Percentiles rank a stretch among this genome's conserved stretches.
Conservation (phyloP, 768 basidiomycete species). For the Epithele typhae region DNA sequence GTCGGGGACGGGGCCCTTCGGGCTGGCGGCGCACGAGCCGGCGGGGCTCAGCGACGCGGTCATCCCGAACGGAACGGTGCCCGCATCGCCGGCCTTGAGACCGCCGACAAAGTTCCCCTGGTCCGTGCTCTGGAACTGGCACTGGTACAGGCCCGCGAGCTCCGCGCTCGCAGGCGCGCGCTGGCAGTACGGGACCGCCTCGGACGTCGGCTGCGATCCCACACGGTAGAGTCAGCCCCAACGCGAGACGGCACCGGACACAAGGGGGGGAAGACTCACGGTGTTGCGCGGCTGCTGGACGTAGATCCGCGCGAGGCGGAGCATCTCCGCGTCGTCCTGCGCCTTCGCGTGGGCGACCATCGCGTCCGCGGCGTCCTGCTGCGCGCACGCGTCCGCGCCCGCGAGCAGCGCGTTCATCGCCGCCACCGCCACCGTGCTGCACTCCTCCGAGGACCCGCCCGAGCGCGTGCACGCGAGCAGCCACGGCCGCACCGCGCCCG, state of each 20-base stretch:
- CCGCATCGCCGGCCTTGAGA: constrained; percentile 36
- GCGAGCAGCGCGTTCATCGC: constrained; percentile 60
- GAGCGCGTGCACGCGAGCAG: too few species aligned
- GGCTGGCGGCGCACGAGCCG: constrained; percentile 48
- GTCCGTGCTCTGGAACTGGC: constrained; percentile 48
- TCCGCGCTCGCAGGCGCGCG: constrained; percentile 46
- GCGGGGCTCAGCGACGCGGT: constrained; percentile 37
- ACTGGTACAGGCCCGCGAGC: constrained; percentile 53
- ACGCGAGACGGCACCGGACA: too few species aligned
- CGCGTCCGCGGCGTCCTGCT: constrained; percentile 44
- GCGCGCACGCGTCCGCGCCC: constrained; percentile 34
- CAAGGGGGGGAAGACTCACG: constrained; percentile 32
- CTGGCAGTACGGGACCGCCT: constrained; percentile 49
- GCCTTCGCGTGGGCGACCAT: constrained; percentile 47
- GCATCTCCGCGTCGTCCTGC: constrained; percentile 43
- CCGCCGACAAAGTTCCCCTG: constrained; percentile 43
- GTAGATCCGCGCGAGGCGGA: constrained; percentile 48
- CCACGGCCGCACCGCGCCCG: too few species aligned
- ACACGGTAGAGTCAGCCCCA: too few species aligned
- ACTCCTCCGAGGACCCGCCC: too few species aligned
- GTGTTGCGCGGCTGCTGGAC: constrained; percentile 55
- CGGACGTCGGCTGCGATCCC: constrained; percentile 16
- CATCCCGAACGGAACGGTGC: constrained; percentile 51
- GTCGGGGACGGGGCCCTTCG: constrained; percentile 44
- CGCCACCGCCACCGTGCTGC: constrained; percentile 51